phyloP scores from a whole-genome alignment of 176 grass and related monocot species.

The Triticum turgidum region DNA sequence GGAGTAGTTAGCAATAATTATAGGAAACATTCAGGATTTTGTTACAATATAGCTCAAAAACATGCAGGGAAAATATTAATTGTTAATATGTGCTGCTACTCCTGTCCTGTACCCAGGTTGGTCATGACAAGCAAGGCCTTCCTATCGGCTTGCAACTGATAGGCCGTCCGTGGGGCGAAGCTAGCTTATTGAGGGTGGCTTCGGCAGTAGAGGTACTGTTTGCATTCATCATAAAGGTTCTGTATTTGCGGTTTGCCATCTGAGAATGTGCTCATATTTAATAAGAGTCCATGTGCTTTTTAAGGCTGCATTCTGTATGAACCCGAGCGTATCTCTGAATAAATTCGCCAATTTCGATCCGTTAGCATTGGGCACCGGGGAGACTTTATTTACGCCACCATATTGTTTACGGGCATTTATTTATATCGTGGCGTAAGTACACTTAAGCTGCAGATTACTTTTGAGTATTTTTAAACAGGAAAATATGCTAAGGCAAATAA shows the following conservation, averaged over 20 bases:
- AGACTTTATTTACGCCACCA: background rate
- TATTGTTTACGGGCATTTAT: background rate
- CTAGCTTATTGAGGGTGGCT: conserved; percentile 89
- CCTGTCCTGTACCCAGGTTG: conserved; percentile 54
- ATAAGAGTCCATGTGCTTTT: background rate
- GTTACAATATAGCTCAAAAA: background rate
- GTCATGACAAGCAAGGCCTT: conserved; percentile 87
- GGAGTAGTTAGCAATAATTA: background rate
- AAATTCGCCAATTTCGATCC: background rate
- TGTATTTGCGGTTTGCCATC: background rate
- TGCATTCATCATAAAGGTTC: background rate
- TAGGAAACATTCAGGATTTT: background rate
- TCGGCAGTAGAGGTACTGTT: conserved; percentile 78
- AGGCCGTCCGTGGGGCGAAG: conserved; percentile 93
- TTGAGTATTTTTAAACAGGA: background rate
- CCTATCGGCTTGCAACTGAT: conserved; percentile 96
- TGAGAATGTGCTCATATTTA: background rate
- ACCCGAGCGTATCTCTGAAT: background rate
- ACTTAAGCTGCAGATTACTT: background rate
- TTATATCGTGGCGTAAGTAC: background rate
- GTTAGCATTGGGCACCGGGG: background rate
- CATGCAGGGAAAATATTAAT: background rate
- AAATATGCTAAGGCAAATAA: background rate
- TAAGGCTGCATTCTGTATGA: background rate
- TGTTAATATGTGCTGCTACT: background rate